These are phyloP conservation scores for Coemansia sp. DNA, from an alignment of 192 early-diverging fungal genomes.

Conservation along the genomic window DNA sequence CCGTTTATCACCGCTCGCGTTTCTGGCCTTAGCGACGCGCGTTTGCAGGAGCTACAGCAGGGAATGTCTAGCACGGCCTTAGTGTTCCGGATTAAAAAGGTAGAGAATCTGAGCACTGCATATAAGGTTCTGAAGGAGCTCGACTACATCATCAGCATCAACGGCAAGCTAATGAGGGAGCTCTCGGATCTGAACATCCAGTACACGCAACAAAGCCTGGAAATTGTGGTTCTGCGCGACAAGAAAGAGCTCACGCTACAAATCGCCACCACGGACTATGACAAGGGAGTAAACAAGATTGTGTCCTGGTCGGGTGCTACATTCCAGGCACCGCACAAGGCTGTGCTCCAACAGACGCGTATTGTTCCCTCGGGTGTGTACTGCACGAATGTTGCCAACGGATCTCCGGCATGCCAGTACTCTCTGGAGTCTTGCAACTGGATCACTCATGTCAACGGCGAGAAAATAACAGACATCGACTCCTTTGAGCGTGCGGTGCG, in stretches of 20 bases:
- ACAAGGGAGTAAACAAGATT: slow-evolving; percentile 63
- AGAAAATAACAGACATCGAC: slow-evolving; percentile 58
- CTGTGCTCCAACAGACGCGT: slow-evolving; percentile 66
- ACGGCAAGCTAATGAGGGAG: slow-evolving; percentile 62
- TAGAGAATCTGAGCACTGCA: slow-evolving; percentile 59
- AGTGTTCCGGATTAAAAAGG: slow-evolving; percentile 59
- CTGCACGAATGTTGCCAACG: slow-evolving; percentile 58
- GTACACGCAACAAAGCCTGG: slow-evolving; percentile 56
- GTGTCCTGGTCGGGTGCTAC: slow-evolving; percentile 84
- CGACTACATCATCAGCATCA: slow-evolving; percentile 68
- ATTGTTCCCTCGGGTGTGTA: slow-evolving; percentile 66
- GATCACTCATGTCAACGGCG: slow-evolving; percentile 69
- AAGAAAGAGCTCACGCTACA: slow-evolving; percentile 63
- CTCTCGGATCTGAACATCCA: slow-evolving; percentile 61
- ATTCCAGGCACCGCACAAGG: slow-evolving; percentile 71
- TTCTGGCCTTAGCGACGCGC: slow-evolving; percentile 59
- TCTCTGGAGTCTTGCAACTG: slow-evolving; percentile 60
- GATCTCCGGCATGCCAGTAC: slow-evolving; percentile 67
- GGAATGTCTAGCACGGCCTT: slow-evolving; percentile 55
- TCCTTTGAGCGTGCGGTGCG: slow-evolving; percentile 62
- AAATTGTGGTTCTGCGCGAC: slow-evolving; percentile 67
- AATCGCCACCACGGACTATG: slow-evolving; percentile 64
- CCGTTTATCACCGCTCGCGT: slow-evolving; percentile 62
- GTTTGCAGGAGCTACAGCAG: slow-evolving; percentile 61
- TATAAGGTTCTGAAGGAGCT: slow-evolving; percentile 60